Evolutionary conservation across 306 rosid species (phyloP).

Genomic region (Casuarina equisetifolia): DNA sequence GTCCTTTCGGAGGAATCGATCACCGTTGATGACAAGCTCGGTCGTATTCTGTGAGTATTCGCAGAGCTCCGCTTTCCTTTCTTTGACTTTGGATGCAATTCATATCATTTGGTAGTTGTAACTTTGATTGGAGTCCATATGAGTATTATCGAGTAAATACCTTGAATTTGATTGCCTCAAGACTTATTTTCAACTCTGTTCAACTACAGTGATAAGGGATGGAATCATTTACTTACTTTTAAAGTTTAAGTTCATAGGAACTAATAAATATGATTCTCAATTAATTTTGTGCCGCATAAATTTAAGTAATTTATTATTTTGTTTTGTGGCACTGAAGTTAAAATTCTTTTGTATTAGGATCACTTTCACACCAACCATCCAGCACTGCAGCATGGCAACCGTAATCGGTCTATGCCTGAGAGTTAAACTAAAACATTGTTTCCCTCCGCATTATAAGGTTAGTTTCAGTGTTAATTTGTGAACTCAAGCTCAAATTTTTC

Average conservation of each 20-base stretch:
- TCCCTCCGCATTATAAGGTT: conserved; percentile 95
- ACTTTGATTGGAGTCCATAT: too few relatives aligned
- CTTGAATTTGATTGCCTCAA: background rate
- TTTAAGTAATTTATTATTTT: background rate
- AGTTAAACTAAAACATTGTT: conserved; percentile 75
- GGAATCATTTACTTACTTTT: too few relatives aligned
- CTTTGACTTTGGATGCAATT: background rate
- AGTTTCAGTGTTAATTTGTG: background rate
- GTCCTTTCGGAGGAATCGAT: conserved; percentile 95
- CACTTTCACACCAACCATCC: conserved; percentile 93
- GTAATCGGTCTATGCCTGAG: conserved; percentile 93
- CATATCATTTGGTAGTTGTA: too few relatives aligned
- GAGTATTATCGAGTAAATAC: background rate
- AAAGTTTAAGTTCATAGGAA: background rate
- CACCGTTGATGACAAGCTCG: conserved; percentile 82
- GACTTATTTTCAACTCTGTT: too few relatives aligned
- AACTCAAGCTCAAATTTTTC: background rate
- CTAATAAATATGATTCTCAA: too few relatives aligned
- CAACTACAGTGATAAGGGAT: too few relatives aligned
- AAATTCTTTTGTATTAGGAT: conserved; percentile 49
- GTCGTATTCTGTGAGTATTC: conserved; percentile 68
- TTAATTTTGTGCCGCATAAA: background rate
- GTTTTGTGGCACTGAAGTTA: background rate
- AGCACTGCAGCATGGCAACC: conserved; percentile 97
- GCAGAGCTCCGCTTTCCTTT: background rate